Conservation (phyloP, 345 rosid species). For the Cochlearia excelsa region DNA sequence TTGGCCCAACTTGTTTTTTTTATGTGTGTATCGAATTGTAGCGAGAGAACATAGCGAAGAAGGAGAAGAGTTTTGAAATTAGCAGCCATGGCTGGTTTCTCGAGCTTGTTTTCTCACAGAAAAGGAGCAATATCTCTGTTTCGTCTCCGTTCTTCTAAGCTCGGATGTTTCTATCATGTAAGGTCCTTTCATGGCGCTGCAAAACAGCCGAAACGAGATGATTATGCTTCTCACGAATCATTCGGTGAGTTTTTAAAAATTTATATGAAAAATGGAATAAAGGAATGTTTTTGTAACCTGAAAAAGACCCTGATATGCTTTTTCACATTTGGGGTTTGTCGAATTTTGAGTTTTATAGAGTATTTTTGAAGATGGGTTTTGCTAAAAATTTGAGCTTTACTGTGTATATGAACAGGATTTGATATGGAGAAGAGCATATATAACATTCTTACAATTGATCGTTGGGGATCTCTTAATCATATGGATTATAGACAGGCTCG, state of each 20-base stretch:
- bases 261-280: not conserved
- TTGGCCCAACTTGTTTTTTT: no score
- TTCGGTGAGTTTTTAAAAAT: slow-evolving; percentile 1
- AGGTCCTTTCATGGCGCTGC: slow-evolving; percentile 27
- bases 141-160: slow-evolving; percentile 22
- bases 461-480: slow-evolving; percentile 88
- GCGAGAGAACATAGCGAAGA: not conserved
- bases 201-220: slow-evolving; percentile 29
- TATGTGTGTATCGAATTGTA: not conserved
- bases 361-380: slow-evolving; percentile 12
- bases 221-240: slow-evolving; percentile 8
- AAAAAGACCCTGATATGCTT: no score
- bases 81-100: slow-evolving; percentile 32
- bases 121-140: slow-evolving; percentile 26
- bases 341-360: not conserved
- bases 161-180: slow-evolving; percentile 33
- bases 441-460: slow-evolving; percentile 64
- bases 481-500: slow-evolving; percentile 67
- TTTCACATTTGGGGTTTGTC: not conserved
- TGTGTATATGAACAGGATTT: slow-evolving; percentile 24
- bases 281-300: not conserved
- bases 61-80: slow-evolving; percentile 6
- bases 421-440: slow-evolving; percentile 74
- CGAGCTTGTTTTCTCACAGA: slow-evolving; percentile 32
- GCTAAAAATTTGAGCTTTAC: slow-evolving; percentile 23